Conservation (phyloP, 805 yeast genomes). For the Lachancea nothofagi region DNA sequence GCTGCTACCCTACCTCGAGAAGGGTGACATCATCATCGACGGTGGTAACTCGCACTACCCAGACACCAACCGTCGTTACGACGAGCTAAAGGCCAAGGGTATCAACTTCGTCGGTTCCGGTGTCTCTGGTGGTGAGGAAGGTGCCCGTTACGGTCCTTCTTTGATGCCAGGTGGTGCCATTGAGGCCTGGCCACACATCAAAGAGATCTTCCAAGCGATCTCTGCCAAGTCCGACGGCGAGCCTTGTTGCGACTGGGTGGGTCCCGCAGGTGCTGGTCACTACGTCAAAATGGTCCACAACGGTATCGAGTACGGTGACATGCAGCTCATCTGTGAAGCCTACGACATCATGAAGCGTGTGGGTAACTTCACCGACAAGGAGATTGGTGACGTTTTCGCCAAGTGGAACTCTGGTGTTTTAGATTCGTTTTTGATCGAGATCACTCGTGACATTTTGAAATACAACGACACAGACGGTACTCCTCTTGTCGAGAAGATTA, state of each 20-base stretch:
- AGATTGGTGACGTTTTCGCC: constrained; percentile 86
- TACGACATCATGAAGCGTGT: constrained; percentile 93
- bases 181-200: constrained; percentile 98
- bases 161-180: constrained; percentile 99
- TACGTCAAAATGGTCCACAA: constrained; percentile 99
- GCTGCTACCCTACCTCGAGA: constrained; percentile 83
- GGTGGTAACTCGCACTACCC: constrained; percentile 99
- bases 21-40: constrained; percentile 97
- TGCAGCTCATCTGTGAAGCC: constrained; percentile 98
- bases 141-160: constrained; percentile 99
- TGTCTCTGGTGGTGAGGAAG: constrained; percentile 99
- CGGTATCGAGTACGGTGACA: constrained; percentile 99
- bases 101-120: constrained; percentile 95
- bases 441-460: constrained; percentile 90
- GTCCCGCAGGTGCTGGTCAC: constrained; percentile 98
- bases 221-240: constrained; percentile 97
- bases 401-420: constrained; percentile 96
- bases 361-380: constrained; percentile 84
- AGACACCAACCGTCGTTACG: constrained; percentile 95
- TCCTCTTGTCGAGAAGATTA: constrained; percentile 92
- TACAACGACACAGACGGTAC: constrained; percentile 85
- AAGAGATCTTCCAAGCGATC: constrained; percentile 92
- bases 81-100: constrained; percentile 80
- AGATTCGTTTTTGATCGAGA: constrained; percentile 94
- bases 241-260: constrained; percentile 99